Percentiles rank a stretch among this genome's conserved stretches.
Evolutionary conservation across 2,329 filamentous ascomycete species (phyloP).

Genomic region (Xenoacremonium recifei): DNA sequence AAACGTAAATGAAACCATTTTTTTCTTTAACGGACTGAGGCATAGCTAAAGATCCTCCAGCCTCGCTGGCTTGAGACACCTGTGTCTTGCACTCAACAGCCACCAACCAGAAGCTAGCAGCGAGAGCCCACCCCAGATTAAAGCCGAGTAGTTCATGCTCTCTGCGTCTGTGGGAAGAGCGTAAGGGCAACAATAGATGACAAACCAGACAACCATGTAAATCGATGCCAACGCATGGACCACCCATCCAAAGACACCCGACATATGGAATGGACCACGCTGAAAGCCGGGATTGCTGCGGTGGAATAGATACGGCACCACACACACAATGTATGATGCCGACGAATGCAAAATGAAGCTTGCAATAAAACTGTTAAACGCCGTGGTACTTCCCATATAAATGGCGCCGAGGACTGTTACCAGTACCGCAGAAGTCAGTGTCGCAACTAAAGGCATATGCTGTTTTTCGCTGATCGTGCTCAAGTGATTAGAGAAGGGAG

Average conservation of each 20-base stretch:
- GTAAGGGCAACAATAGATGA: conserved; percentile 60
- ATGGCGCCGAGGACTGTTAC: conserved; percentile 58
- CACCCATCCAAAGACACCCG: conserved; percentile 40
- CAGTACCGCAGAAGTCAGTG: conserved; percentile 38
- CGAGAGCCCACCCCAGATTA: conserved; percentile 40
- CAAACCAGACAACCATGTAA: conserved; percentile 58
- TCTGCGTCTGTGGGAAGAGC: conserved; percentile 39
- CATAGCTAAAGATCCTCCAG: background rate
- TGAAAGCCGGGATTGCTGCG: conserved; percentile 20
- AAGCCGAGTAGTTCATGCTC: conserved; percentile 49
- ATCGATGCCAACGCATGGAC: conserved; percentile 48
- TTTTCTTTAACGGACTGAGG: no score
- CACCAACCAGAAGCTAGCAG: conserved; percentile 36
- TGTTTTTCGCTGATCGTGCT: conserved; percentile 22
- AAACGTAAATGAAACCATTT: no score
- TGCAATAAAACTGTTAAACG: conserved; percentile 64
- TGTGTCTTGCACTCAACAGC: conserved; percentile 15
- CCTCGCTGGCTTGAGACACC: background rate
- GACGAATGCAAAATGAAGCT: conserved; percentile 32
- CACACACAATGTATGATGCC: conserved; percentile 53
- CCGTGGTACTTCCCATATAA: conserved; percentile 60
- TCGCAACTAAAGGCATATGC: conserved; percentile 42
- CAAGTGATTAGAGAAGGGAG: conserved; percentile 23
- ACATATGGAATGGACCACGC: conserved; percentile 57
- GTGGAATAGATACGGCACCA: conserved; percentile 53